Conservation (phyloP, 148 eudicot genomes). For the Dianthus caryophyllus region DNA sequence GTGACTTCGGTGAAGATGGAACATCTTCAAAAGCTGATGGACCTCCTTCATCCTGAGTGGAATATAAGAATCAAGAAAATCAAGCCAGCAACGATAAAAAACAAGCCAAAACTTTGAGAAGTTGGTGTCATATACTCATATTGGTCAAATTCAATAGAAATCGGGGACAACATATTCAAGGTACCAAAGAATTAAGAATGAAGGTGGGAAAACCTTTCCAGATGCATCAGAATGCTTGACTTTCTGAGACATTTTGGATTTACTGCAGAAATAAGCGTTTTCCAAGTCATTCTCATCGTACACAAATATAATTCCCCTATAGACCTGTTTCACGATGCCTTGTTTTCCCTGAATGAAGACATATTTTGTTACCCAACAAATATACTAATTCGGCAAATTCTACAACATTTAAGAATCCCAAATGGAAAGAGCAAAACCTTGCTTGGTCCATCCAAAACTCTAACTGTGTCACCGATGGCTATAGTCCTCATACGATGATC, state of each 20-base stretch:
- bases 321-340: slow-evolving; percentile 78
- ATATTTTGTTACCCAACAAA: background rate
- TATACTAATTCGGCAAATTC: background rate
- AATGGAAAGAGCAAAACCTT: slow-evolving; percentile 44
- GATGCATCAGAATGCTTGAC: slow-evolving; percentile 44
- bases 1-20: slow-evolving; percentile 76
- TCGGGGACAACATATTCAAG: background rate
- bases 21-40: slow-evolving; percentile 55
- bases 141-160: background rate
- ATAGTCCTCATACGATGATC: slow-evolving; percentile 69
- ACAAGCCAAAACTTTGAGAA: slow-evolving; percentile 2
- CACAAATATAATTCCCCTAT: slow-evolving; percentile 65
- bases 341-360: slow-evolving; percentile 56
- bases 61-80: background rate
- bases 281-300: slow-evolving; percentile 72
- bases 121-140: slow-evolving; percentile 1
- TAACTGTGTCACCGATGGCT: slow-evolving; percentile 58
- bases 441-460: slow-evolving; percentile 64
- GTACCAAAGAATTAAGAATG: slow-evolving; percentile 6
- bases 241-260: slow-evolving; percentile 66
- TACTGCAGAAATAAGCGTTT: slow-evolving; percentile 68
- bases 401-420: background rate
- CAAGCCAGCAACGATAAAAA: background rate
- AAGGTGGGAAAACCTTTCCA: slow-evolving; percentile 56
- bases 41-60: slow-evolving; percentile 52